Base-by-base conservation (phyloP, 495 filamentous ascomycete species). In the Hypoxylon cercidicola region DNA sequence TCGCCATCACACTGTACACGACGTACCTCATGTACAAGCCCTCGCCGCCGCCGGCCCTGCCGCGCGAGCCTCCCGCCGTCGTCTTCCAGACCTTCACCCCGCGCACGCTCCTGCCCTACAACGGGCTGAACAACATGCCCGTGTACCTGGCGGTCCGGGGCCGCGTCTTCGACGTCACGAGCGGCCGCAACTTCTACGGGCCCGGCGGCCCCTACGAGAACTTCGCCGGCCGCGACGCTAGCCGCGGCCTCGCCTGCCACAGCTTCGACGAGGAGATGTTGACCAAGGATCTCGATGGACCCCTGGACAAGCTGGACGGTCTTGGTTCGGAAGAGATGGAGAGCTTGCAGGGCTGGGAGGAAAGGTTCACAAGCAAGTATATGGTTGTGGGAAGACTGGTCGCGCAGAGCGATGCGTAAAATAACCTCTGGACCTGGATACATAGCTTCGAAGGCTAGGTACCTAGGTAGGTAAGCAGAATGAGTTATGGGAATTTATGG, bases 251-350 rank as follows among this genome's bases (percentile, higher is more conserved):
- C 62, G 96, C 95, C 3, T 90, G 84, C 77, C 91, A 93, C 64
- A 96, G 92, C 78, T 98, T 99, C 74, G 96, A 97, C 71, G 89
- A 93, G 81, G 89, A 93, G 4, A 97, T 98, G 95, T 78, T 98
- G 79, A 98, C 95, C 34, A 89, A 96, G 79, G 90, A 97, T 74
- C 76, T 98, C 51, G 85, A 93, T 41, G 93, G 87, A 3, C 93
- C 93, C 20, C 77, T 99, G 58, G 96, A 99, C 76, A 88, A 83
- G 45, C 82, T 98, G 20, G 81, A 86, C 52, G 92, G 89, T 47
- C 77, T 99, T 46, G 87, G 84, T 12, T 77, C 72, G 0, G 93
- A 96, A 25, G 88, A 97, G 82, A 80, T 89, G 77, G 92, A 93
- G 72, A 89, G 92, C 41, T 77, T 99, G 74, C 82, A 82, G 72